phyloP scores from a whole-genome alignment of 179 eudicot species.

The Beta corolliflora region DNA sequence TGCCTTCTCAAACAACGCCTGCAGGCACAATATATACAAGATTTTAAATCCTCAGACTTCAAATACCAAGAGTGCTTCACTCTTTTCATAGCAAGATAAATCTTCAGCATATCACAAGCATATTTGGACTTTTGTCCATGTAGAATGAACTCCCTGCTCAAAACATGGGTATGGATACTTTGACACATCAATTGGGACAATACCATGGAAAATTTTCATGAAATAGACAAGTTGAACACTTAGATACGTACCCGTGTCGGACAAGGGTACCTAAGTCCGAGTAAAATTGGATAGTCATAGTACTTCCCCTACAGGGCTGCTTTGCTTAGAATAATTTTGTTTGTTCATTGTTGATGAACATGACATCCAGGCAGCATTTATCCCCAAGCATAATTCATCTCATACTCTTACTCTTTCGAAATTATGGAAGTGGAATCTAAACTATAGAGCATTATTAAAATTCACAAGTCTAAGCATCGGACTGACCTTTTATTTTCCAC shows the following conservation, averaged over 20 bases:
- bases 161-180: background rate
- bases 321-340: background rate
- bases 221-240: no score
- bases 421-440: background rate
- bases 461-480: background rate
- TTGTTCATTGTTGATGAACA: background rate
- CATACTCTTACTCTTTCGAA: background rate
- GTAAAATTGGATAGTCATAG: no score
- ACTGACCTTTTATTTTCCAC: constrained; percentile 40
- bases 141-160: background rate
- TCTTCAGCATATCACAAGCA: background rate
- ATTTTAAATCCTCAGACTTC: constrained; percentile 1
- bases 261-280: no score
- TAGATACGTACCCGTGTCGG: no score
- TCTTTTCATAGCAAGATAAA: background rate
- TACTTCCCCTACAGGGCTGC: background rate
- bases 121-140: background rate
- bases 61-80: background rate
- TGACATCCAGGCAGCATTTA: background rate
- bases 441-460: background rate
- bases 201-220: no score
- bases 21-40: constrained; percentile 4
- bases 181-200: no score
- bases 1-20: constrained; percentile 72
- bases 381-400: background rate